These are phyloP conservation scores for Piloderma croceum DNA, from an alignment of 768 basidiomycete species.

Conservation along the genomic window DNA sequence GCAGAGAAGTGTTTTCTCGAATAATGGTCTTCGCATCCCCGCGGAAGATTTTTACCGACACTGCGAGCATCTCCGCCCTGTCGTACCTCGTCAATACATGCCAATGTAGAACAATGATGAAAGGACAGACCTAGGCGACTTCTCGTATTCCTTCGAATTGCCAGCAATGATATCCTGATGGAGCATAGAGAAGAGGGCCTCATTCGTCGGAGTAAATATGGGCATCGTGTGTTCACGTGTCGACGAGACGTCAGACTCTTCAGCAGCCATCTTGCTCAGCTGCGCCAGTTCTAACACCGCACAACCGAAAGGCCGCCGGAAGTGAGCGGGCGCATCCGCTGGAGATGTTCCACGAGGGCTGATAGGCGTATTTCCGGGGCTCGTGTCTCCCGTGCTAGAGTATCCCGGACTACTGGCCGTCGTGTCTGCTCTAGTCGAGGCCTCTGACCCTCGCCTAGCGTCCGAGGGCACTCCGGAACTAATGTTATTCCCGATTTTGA, in stretches of 20 bases:
- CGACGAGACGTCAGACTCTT: conserved; percentile 56
- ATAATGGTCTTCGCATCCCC: conserved; percentile 74
- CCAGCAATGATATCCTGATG: conserved; percentile 91
- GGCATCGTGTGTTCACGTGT: conserved; percentile 80
- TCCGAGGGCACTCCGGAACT: conserved; percentile 43
- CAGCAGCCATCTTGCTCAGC: conserved; percentile 59
- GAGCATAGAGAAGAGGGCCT: conserved; percentile 84
- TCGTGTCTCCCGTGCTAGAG: conserved; percentile 1
- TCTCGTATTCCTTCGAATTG: conserved; percentile 75
- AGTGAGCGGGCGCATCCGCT: conserved; percentile 40
- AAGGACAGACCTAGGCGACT: conserved; percentile 61
- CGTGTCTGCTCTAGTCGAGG: conserved; percentile 37
- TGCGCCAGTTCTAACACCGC: conserved; percentile 85
- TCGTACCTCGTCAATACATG: conserved; percentile 4
- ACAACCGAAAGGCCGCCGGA: conserved; percentile 91
- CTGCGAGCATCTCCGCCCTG: conserved; percentile 83
- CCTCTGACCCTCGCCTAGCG: conserved; percentile 52
- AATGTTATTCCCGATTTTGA: conserved; percentile 64
- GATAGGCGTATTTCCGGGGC: conserved; percentile 2
- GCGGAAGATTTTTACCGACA: conserved; percentile 81
- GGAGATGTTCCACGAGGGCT: conserved; percentile 22
- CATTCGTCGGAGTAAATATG: conserved; percentile 79
- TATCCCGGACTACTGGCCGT: conserved; percentile 19
- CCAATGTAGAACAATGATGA: not conserved
- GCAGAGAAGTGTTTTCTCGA: conserved; percentile 75